These are phyloP conservation scores for Phytopythium montanum DNA, from an alignment of 352 stramenopile genomes.

Conservation along the genomic window DNA sequence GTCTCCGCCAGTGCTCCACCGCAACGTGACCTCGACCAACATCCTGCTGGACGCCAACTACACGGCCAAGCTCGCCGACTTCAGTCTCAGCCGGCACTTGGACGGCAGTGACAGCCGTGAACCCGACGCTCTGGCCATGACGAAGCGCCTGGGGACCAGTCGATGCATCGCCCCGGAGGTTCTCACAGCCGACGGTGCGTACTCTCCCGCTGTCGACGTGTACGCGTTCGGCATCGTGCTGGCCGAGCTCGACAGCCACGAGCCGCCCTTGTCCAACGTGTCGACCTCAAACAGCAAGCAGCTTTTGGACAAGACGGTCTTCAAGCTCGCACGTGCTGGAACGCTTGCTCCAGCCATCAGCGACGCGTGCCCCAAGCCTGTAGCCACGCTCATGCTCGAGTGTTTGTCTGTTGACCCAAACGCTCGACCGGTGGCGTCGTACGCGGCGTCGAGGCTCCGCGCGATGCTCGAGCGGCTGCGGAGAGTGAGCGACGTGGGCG, in stretches of 20 bases:
- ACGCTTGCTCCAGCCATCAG: constrained; percentile 51
- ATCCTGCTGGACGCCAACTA: constrained; percentile 52
- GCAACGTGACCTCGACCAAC: constrained; percentile 70
- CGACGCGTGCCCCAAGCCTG: constrained; percentile 34
- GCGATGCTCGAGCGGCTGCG: constrained; percentile 45
- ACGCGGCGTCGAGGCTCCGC: constrained; percentile 34
- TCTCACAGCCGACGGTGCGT: constrained; percentile 35
- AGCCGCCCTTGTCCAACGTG: constrained; percentile 63
- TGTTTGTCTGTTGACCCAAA: constrained; percentile 49
- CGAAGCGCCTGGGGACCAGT: constrained; percentile 25
- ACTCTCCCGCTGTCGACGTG: constrained; percentile 49
- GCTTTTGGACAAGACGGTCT: constrained; percentile 40
- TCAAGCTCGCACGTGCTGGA: constrained; percentile 48
- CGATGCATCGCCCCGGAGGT: constrained; percentile 70
- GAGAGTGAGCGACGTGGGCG: constrained; percentile 44
- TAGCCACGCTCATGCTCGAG: constrained; percentile 43
- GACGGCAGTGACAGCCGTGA: constrained; percentile 16
- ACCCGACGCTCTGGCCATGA: constrained; percentile 15
- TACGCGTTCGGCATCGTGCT: constrained; percentile 76
- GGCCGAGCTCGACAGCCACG: constrained; percentile 64
- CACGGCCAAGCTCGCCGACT: constrained; percentile 67
- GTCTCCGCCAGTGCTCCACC: constrained; percentile 50
- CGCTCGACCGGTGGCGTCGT: constrained; percentile 33
- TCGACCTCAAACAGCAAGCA: constrained; percentile 48
- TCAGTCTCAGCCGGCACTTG: constrained; percentile 52